A percentile compares a stretch with the other conserved stretches of the same genome.
Evolutionary conservation across 306 rosid genomes (phyloP).

Genomic region (Biancaea sappan): DNA sequence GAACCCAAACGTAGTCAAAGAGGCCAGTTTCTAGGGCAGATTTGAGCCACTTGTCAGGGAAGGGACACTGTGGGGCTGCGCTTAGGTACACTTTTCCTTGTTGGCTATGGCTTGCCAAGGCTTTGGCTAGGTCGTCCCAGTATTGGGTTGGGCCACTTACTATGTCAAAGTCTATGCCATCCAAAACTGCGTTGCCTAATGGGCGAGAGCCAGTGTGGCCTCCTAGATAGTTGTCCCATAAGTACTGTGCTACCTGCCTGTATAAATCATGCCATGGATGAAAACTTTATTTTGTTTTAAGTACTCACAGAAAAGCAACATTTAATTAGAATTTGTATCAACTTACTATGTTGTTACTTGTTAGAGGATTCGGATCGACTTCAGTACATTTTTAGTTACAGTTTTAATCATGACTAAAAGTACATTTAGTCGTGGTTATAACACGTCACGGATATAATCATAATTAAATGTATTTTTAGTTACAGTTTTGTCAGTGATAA

Average conservation of each 20-base stretch:
- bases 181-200: background rate
- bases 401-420: no score
- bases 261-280: background rate
- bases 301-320: background rate
- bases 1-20: background rate
- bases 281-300: background rate
- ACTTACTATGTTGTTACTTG: no score
- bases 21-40: background rate
- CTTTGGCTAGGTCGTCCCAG: slow-evolving; percentile 4
- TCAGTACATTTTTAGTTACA: no score
- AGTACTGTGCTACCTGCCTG: background rate
- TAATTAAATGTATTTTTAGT: no score
- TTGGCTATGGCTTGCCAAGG: background rate
- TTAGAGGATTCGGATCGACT: no score
- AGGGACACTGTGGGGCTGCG: background rate
- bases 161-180: slow-evolving; percentile 7
- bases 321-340: no score
- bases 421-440: no score
- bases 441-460: no score
- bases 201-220: background rate
- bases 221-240: background rate
- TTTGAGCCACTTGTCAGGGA: background rate
- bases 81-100: background rate
- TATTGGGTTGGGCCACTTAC: background rate
- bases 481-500: no score